A percentile compares a stretch with the other conserved stretches of the same genome.
These are phyloP conservation scores for Berberis thunbergii DNA, from an alignment of 164 flowering plant species.

Conservation along the genomic window DNA sequence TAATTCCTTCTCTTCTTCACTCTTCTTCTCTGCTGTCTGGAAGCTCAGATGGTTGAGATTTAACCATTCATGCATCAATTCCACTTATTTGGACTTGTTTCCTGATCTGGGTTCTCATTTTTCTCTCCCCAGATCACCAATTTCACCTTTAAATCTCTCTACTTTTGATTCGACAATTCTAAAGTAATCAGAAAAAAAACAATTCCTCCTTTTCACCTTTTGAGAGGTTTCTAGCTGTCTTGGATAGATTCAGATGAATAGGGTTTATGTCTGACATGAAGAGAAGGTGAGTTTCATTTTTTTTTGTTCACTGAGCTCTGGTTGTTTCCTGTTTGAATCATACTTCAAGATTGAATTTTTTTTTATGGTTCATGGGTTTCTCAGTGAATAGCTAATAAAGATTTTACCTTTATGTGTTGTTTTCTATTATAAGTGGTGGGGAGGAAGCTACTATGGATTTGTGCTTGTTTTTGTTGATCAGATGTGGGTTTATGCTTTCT, in stretches of 20 bases:
- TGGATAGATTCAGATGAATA: conserved; percentile 15
- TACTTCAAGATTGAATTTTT: no score
- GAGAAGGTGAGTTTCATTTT: conserved; percentile 26
- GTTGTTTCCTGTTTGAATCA: no score
- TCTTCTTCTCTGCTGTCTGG: no score
- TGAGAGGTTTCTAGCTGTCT: background rate
- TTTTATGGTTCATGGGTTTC: no score
- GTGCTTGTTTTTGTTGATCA: background rate
- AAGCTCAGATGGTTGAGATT: background rate
- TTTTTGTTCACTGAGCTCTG: no score
- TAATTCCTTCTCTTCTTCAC: background rate
- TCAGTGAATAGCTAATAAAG: no score
- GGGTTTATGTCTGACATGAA: conserved; percentile 18
- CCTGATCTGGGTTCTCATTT: background rate
- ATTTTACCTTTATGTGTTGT: no score
- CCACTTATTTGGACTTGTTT: background rate
- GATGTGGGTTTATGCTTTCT: background rate
- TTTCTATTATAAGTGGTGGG: background rate
- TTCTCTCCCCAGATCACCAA: conserved; percentile 13
- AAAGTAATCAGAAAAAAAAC: no score
- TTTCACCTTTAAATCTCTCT: background rate
- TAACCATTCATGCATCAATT: background rate
- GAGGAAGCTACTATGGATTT: conserved; percentile 2
- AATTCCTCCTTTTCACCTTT: background rate
- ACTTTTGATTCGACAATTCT: no score